Base-by-base conservation (phyloP, 176 grass and related monocot species). In the Saccharum officinarum region DNA sequence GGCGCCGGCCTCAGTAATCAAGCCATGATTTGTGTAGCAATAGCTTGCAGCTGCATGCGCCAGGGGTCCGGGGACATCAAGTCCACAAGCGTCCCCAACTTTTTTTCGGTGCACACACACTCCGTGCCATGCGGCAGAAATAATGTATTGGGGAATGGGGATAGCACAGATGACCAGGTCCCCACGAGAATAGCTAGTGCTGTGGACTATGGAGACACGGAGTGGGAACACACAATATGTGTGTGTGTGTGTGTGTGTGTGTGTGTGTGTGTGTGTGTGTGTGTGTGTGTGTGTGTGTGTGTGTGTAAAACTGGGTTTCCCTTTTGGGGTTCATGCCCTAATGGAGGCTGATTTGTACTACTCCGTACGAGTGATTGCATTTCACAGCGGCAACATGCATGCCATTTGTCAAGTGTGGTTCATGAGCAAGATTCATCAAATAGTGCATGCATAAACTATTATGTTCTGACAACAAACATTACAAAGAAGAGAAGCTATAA, bases 81-180 rank as follows among this genome's bases (percentile, higher is more conserved):
- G 10, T 68, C 64, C 78, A n/a, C 16, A 30, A 3, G 6, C 46
- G 3, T n/a, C 77, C 11, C 10, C 42, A n/a, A 12, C 40, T n/a
- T 80, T 80, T 36, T 15, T 75, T 5, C 1, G 12, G 42, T 45
- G 63, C 31, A 25, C 59, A 26, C 30, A 25, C 59, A 26, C 47
- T 26, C 79, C 79, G 66, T 26, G 14, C 40, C 30, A 39, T 25
- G 47, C 79, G 79, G 31, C 79, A 57, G 33, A 28, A 70, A 82
- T 28, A 40, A 55, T 28, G 52, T 33, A 14, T 50, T 11, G 69
- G 33, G 73, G 45, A 14, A 33, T 11, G 69, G 33, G 73, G 45
- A 31, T 74, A 45, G 14, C 71, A 30, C 42, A 6, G 26, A 75
- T 50, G 2, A 36, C 6, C 47, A 75, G 46, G 47, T 34, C 8